Evolutionary conservation across 345 rosid species (phyloP), one percentile per base, ranked within the genome.

Genomic region (Arabidopsis suecica): DNA sequence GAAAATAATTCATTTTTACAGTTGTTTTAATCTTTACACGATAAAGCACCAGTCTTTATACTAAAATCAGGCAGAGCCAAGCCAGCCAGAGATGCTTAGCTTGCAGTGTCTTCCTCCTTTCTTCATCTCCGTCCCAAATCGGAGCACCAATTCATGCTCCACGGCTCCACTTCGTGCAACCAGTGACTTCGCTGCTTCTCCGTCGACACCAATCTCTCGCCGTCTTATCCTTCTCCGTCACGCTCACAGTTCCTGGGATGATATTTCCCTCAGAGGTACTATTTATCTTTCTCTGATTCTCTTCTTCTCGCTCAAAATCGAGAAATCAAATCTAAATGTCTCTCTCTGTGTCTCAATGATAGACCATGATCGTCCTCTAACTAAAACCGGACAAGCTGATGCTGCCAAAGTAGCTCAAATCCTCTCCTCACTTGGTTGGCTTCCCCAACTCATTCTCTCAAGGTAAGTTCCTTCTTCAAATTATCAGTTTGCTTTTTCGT

Each of bases 351-450:
- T 54, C 9, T 20, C 13, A 7, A 14, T 33, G 25, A 16, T 45
- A 93, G 97, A 95, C 76, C 97, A 95, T 56, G 99, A 95, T 65
- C 93, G 97, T 14, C 99, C 97, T 69, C 84, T 95, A 42, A 89
- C 87, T 65, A 82, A 85, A 76, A 42, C 79, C 4, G 97, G 99
- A 36, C 75, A 61, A 69, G 85, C 69, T 1, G 96, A 91, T 75
- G 93, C 99, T 36, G 84, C 82, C 28, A 68, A 81, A 69, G 80
- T 95, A 23, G 84, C 97, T 50, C 76, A 72, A 32, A 88, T 85
- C 83, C 97, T 95, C 71, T 81, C 83, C 11, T 69, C 83, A n/a
- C 69, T 92, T 72, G 95, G 91, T 59, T 91, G 99, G 97, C 84
- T 90, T 59, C 99, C 97, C 67, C 85, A 90, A 70, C 90, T 95